Base-by-base conservation (phyloP, 805 yeast genomes). In the Candida maesae region DNA sequence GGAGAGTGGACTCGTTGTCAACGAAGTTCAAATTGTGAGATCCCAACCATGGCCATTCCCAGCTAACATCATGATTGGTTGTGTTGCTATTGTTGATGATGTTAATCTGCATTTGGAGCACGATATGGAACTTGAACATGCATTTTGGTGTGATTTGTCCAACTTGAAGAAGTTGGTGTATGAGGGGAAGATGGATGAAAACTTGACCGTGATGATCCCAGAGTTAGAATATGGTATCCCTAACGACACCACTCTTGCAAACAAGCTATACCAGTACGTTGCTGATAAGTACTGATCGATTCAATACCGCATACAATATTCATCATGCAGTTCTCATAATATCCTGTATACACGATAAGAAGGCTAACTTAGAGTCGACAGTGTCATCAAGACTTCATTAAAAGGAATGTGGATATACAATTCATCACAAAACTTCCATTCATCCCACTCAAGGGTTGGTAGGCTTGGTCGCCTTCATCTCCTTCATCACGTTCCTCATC, bases 1-100 rank as follows among this genome's bases (percentile, higher is more conserved):
- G 59, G 98, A 91, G 63, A 78, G 96, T 6, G 98, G 98, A 3
- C 80, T 88, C 21, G 48, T 60, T 5, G 66, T 73, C 17, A 65
- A 66, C 12, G 60, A 73, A 4, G 85, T 91, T 16, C 59, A 70
- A 34, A 72, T 90, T 39, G 68, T 82, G 23, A 69, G 79, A 51
- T 77, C 93, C 10, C 98, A 91, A 65, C 98, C 98, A 5, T 91
- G 98, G 98, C 98, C 98, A n/a, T 26, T 9, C 29, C 29, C 29
- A 6, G 29, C 29, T 9, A 26, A 26, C 29, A 26, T 26, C 29
- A 26, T 26, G 29, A 26, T 91, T 49, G 98, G 97, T 6, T 90
- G 97, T 62, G 64, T 78, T 23, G 93, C 87, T 7, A 80, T 80
- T 3, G 77, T 79, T 50, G 75, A 81, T 43, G 82, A 82, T 6